Evolutionary conservation across 192 early-diverging fungal species (phyloP).

Genomic region (Backusella liffmaniae): DNA sequence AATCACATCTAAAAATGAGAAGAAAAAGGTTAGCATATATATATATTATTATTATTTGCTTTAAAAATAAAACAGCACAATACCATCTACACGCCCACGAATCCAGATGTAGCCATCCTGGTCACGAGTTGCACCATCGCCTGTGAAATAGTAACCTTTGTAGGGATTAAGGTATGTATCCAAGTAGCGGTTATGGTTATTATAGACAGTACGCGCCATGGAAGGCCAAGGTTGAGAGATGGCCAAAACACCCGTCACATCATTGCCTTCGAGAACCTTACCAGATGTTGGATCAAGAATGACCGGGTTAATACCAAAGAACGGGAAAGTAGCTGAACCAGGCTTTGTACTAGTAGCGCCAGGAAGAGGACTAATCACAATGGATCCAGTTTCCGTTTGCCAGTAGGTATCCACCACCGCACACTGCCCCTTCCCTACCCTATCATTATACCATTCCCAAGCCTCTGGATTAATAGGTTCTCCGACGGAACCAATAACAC

Average conservation of each 20-base stretch:
- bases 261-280: constrained; percentile 77
- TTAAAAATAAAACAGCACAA: background rate
- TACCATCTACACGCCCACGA: constrained; percentile 74
- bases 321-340: constrained; percentile 92
- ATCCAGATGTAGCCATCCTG: constrained; percentile 96
- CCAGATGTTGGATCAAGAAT: constrained; percentile 86
- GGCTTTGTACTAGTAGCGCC: constrained; percentile 89
- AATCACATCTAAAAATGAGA: constrained; percentile 64
- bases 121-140: constrained; percentile 89
- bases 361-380: constrained; percentile 89
- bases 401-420: constrained; percentile 96
- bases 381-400: constrained; percentile 90
- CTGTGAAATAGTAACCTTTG: constrained; percentile 91
- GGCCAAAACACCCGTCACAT: constrained; percentile 90
- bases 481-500: constrained; percentile 91
- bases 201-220: constrained; percentile 87
- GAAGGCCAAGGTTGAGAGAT: constrained; percentile 87
- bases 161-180: constrained; percentile 92
- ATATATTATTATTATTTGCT: background rate
- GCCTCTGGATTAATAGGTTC: constrained; percentile 98
- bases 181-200: constrained; percentile 87
- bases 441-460: constrained; percentile 94
- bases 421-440: constrained; percentile 82
- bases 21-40: background rate
- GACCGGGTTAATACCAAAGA: constrained; percentile 90